These are phyloP conservation scores for barley (Hordeum vulgare) DNA, from an alignment of 176 grass and related monocot species.

Conservation along the genomic window MorexV3_pseudomolecules_assembly NC_058524.1:396178196-396178695, in stretches of 20 bases:
- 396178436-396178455: neutral
- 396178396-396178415: neutral
- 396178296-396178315: slow-evolving; percentile 1
- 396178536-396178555: slow-evolving; percentile 20
- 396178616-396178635: neutral
- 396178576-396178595: neutral
- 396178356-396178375: slow-evolving; percentile 17
- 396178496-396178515: neutral
- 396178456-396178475: neutral
- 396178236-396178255: neutral
- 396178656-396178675: neutral
- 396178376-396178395: slow-evolving; percentile 1
- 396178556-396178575: slow-evolving; percentile 13
- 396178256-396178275: neutral
- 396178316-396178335: neutral
- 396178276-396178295: neutral
- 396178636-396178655: neutral
- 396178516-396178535: neutral
- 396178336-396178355: neutral
- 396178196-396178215: neutral
- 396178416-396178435: neutral
- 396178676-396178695: neutral
- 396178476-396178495: slow-evolving; percentile 21
- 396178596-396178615: slow-evolving; percentile 2
- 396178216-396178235: slow-evolving; percentile 6